phyloP scores from a whole-genome alignment of 1,284 basidiomycete species.

The Apiotrichum brassicae region DNA sequence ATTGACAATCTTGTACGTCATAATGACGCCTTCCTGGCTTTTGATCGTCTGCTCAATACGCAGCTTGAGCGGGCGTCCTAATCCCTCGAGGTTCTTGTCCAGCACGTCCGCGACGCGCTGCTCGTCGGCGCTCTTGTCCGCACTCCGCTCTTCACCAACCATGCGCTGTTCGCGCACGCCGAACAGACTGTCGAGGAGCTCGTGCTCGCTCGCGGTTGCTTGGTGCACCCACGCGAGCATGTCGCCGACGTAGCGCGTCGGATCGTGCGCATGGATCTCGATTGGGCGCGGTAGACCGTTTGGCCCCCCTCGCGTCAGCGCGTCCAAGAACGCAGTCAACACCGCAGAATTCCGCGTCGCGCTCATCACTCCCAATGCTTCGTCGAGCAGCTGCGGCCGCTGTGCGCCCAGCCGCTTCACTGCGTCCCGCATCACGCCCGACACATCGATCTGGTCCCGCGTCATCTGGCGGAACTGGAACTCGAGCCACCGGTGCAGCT shows the following conservation, averaged over 20 bases:
- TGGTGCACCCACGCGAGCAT: slow-evolving; percentile 99
- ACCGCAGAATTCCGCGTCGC: slow-evolving; percentile 75
- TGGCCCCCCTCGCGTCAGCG: slow-evolving; percentile 82
- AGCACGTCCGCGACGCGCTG: slow-evolving; percentile 73
- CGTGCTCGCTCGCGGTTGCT: slow-evolving; percentile 84
- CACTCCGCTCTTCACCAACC: slow-evolving; percentile 51
- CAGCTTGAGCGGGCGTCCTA: slow-evolving; percentile 77
- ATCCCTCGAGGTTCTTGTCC: slow-evolving; percentile 73
- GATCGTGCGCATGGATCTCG: slow-evolving; percentile 94
- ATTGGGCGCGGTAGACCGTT: slow-evolving; percentile 85
- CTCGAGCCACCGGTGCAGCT: slow-evolving; percentile 76
- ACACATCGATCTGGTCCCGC: slow-evolving; percentile 74
- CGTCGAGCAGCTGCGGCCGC: slow-evolving; percentile 74
- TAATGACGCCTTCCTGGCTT: slow-evolving; percentile 85
- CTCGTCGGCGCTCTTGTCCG: slow-evolving; percentile 55
- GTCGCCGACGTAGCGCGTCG: slow-evolving; percentile 90
- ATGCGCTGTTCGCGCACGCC: slow-evolving; percentile 68
- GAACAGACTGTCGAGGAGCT: slow-evolving; percentile 82
- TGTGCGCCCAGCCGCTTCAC: slow-evolving; percentile 62
- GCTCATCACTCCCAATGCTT: slow-evolving; percentile 68
- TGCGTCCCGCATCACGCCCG: slow-evolving; percentile 62
- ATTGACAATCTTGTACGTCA: slow-evolving; percentile 84
- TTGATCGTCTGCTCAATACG: slow-evolving; percentile 87
- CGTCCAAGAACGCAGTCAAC: slow-evolving; percentile 72
- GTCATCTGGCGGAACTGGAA: slow-evolving; percentile 80